phyloP scores from a whole-genome alignment of 1,284 basidiomycete genomes.

The Tilletiaria anomala region DNA sequence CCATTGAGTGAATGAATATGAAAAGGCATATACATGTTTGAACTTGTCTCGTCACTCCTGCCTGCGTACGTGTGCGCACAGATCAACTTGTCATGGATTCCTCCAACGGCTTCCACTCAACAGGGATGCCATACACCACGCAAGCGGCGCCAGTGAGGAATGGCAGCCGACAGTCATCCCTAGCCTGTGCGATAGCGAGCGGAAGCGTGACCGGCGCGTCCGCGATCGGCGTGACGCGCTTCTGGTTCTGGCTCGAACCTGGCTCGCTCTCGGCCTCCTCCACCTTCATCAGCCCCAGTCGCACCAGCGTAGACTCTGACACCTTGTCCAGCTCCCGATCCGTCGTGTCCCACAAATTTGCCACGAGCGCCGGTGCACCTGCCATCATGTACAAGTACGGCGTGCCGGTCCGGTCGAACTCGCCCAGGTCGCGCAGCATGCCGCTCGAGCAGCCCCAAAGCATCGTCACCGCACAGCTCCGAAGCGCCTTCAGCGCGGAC shows the following conservation, averaged over 20 bases:
- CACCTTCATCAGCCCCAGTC: slow-evolving; percentile 48
- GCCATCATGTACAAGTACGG: slow-evolving; percentile 90
- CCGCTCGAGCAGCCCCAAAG: slow-evolving; percentile 98
- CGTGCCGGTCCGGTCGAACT: slow-evolving; percentile 79
- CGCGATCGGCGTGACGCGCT: neutral
- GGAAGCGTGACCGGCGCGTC: slow-evolving; percentile 46
- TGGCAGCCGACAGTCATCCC: slow-evolving; percentile 69
- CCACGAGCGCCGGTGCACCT: slow-evolving; percentile 81
- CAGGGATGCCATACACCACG: slow-evolving; percentile 83
- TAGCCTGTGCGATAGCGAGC: slow-evolving; percentile 61
- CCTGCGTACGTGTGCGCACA: too few relatives aligned
- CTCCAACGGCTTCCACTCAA: too few relatives aligned
- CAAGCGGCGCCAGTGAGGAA: slow-evolving; percentile 92
- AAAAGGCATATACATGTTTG: too few relatives aligned
- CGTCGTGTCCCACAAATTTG: slow-evolving; percentile 95
- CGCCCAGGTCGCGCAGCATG: slow-evolving; percentile 69
- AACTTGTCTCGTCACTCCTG: too few relatives aligned
- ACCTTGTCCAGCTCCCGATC: slow-evolving; percentile 92
- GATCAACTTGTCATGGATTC: too few relatives aligned
- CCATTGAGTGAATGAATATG: too few relatives aligned
- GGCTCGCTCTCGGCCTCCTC: slow-evolving; percentile 14
- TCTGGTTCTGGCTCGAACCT: slow-evolving; percentile 4
- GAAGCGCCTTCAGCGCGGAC: slow-evolving; percentile 63
- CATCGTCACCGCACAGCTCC: slow-evolving; percentile 79
- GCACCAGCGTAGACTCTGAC: slow-evolving; percentile 66